Conservation (phyloP, 331 rosid species). For the Erythrophleum ivorense region DNA sequence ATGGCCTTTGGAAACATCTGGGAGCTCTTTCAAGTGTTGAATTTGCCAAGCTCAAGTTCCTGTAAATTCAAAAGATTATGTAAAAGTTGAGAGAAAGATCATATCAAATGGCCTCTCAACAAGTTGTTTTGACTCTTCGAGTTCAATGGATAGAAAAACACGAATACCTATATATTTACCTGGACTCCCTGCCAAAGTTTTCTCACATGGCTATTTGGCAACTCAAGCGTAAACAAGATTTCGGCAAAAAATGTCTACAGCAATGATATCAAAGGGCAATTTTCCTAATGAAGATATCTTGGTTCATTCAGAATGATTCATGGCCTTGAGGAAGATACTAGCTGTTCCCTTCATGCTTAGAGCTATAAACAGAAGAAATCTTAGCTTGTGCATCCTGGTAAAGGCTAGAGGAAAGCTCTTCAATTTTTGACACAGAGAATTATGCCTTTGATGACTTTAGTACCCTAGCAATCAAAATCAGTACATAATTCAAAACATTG, state of each 20-base stretch:
- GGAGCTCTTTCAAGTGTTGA: not conserved
- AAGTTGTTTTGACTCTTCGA: not conserved
- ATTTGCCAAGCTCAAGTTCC: not conserved
- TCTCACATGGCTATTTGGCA: not conserved
- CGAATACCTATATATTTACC: not conserved
- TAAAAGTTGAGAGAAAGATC: not conserved
- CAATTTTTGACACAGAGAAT: not conserved
- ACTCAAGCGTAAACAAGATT: not conserved
- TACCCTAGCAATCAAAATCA: not conserved
- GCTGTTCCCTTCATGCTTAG: not conserved
- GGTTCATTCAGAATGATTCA: not conserved
- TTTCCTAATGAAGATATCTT: not conserved
- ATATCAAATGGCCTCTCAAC: not conserved
- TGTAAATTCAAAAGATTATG: not conserved
- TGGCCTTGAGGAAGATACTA: not conserved
- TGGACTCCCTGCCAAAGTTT: not conserved
- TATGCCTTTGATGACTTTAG: not conserved
- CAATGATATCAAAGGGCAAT: not conserved
- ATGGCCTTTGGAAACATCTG: not conserved
- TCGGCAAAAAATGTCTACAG: not conserved
- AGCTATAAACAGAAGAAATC: not conserved
- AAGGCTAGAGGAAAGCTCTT: no score
- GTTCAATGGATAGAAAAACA: not conserved
- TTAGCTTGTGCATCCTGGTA: no score
- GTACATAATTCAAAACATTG: not conserved